phyloP scores from a whole-genome alignment of 257 asterid species.

The Capsicum baccatum region DNA sequence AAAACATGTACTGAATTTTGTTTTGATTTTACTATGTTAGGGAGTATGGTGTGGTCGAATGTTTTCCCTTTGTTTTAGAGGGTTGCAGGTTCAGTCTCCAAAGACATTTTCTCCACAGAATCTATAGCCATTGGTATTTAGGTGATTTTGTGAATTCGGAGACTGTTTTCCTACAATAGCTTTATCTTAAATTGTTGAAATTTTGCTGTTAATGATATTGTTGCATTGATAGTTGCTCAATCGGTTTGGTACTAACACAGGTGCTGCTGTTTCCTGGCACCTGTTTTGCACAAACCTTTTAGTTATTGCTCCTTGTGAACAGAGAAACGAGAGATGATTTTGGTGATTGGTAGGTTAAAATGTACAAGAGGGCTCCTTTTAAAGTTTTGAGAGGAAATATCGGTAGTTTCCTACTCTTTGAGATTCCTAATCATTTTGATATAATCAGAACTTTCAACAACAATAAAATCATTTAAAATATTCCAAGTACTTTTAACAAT shows the following conservation, averaged over 20 bases:
- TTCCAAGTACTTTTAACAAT: too few species aligned
- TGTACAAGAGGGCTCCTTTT: not conserved
- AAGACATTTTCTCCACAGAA: not conserved
- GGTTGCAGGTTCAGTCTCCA: not conserved
- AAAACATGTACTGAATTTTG: not conserved
- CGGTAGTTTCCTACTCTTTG: not conserved
- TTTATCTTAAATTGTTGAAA: not conserved
- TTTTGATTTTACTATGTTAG: not conserved
- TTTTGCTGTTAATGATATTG: not conserved
- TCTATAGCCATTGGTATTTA: not conserved
- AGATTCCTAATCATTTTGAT: slow-evolving; percentile 15
- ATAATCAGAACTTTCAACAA: not conserved
- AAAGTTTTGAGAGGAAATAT: not conserved
- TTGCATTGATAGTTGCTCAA: not conserved
- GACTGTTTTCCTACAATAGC: not conserved
- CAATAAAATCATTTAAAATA: too few species aligned
- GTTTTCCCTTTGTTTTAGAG: not conserved
- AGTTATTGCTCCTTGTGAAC: not conserved
- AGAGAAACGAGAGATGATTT: not conserved
- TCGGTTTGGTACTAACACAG: not conserved
- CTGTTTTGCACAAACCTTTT: slow-evolving; percentile 13
- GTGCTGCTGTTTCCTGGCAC: not conserved
- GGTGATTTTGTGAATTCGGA: not conserved
- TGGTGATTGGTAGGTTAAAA: not conserved
- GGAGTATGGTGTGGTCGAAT: slow-evolving; percentile 12